These are phyloP conservation scores for Gossypium laxum DNA, from an alignment of 441 rosid species.

Conservation along the genomic window DNA sequence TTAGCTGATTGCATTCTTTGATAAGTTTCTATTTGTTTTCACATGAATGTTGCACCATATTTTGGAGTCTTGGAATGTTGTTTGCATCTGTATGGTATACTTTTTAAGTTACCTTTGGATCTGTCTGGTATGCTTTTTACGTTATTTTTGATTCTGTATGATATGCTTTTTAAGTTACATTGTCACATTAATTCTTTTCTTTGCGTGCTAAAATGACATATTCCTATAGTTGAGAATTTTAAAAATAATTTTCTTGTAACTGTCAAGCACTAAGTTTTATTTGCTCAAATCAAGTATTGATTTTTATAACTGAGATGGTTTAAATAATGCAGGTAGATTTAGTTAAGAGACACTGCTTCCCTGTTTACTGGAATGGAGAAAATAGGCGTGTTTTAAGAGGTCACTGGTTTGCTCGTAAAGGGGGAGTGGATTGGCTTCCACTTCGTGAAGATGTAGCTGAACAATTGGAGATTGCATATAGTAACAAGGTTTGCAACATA, in stretches of 20 bases:
- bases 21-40: not conserved
- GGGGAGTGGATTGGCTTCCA: constrained; percentile 92
- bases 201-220: not conserved
- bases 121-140: not conserved
- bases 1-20: not conserved
- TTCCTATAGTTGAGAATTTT: not conserved
- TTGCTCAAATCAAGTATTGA: not conserved
- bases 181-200: not conserved
- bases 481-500: constrained; percentile 44
- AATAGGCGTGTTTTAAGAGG: constrained; percentile 93
- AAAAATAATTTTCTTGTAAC: not conserved
- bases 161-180: not conserved
- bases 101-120: not conserved
- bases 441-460: constrained; percentile 87
- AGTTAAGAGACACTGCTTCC: constrained; percentile 73
- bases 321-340: constrained; percentile 68
- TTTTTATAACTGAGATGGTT: not conserved
- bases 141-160: not conserved
- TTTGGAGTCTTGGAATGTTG: not conserved
- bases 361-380: constrained; percentile 95
- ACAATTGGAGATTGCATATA: constrained; percentile 83
- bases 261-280: not conserved
- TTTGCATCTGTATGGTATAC: not conserved
- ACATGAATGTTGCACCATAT: not conserved
- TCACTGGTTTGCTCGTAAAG: constrained; percentile 94